Base-by-base conservation (phyloP, 139 green algal genomes). In the Auxenochlorella pyrenoidosa region DNA sequence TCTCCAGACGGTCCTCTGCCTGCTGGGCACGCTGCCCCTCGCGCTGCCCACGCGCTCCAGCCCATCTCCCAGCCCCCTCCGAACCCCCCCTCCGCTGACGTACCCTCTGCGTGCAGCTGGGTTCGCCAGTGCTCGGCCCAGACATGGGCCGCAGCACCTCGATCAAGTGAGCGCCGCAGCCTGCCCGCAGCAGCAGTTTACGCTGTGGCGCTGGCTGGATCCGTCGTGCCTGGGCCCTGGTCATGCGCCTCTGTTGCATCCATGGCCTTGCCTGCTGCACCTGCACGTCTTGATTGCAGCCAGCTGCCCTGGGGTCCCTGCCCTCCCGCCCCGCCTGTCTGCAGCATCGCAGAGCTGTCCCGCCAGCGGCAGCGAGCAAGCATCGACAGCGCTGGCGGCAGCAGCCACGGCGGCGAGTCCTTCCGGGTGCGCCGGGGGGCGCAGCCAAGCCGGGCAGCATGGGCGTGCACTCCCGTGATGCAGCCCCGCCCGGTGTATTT, bases 81-180 rank as follows among this genome's bases (percentile, higher is more conserved):
- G 1, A 0, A 3, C 70, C 19, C 4, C 70, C 34, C 70, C 47
- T 18, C 47, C 47, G 8, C 47, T 72, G 63, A 19, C 70, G 70
- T 44, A 5, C 34, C 70, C 34, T 24, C 70, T 76, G 12, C 36
- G 34, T 43, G 75, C 75, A 51, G 34, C 76, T 66, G 44, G 44
- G 44, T 15, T 82, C 76, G 8, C 28, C 76, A 30, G 32, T 0
- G 26, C 32, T 82, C 5, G 30, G 58, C 60, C 30, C 40, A 13
- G 75, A 81, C 0, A 36, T 81, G 32, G 75, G 43, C 38, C 80
- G 80, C 80, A 85, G 80, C 63, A 30, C 63, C 6, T 85, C 80
- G 0, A 22, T 85, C 38, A 85, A 85, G 80, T 85, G 80, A 59
- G 80, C 54, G 18, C 2, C 18, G 13, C 18, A 2, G 54, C 54